Evolutionary conservation across 2,329 filamentous ascomycete genomes (phyloP), one percentile per base, ranked within the genome.

Genomic region (Zymoseptoria ardabiliae): DNA sequence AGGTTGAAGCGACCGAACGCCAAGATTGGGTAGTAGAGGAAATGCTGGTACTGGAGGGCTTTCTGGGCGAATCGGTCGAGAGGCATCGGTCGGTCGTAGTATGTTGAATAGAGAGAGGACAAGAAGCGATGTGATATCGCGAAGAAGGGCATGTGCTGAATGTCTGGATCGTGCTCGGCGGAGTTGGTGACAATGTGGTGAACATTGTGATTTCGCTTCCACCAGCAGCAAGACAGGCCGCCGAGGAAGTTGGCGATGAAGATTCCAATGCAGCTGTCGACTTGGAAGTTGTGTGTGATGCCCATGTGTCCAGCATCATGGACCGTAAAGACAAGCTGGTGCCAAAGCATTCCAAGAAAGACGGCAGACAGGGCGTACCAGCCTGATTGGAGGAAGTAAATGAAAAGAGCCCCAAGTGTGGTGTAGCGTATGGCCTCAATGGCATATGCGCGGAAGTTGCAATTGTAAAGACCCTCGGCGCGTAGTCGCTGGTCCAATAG

Each of bases 271-370:
- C 88, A 80, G 1, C 88, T 88, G 73, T 99, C 94, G 45, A 85
- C 76, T 54, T 89, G 86, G 72, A 93, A 97, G 71, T 87, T 81
- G 75, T 97, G 93, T 2, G 94, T 99, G 68, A 99, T 96, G 65
- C 90, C 94, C 88, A 97, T 96, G 74, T 99, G 94, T 6, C 91
- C 92, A 55, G 93, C 90, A 78, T 99, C 94, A 74, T 99, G 94
- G 61, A 90, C 94, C 1, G 88, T 87, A 71, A 99, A 99, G 55
- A 93, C 89, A 25, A 97, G 82, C 72, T 97, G 94, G 71, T 97
- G 94, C 93, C 94, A 97, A 70, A 96, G 82, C 63, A 84, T 80
- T 20, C 93, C 94, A 2, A 97, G 79, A 66, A 87, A 91, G 54
- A 89, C 72, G 1, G 85, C 91, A 58, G 89, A 90, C 2, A 82